These are phyloP conservation scores for Cucurbita maxima DNA, from an alignment of 306 rosid genomes.

Conservation along the genomic window DNA sequence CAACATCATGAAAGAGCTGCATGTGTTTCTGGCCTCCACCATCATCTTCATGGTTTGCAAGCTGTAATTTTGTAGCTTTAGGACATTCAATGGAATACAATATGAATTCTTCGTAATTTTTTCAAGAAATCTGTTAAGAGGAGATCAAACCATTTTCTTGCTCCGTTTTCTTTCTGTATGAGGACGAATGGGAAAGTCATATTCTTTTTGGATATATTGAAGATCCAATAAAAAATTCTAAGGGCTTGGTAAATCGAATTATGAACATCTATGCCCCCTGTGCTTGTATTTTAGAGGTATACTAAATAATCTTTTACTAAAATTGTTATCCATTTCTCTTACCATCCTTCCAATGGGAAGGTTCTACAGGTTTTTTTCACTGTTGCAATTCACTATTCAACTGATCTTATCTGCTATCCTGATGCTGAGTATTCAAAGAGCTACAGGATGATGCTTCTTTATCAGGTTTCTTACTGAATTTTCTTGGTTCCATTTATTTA, in stretches of 20 bases:
- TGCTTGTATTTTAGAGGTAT: no score
- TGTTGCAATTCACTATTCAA: background rate
- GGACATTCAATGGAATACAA: background rate
- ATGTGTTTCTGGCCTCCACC: background rate
- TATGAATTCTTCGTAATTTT: background rate
- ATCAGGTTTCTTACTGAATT: background rate
- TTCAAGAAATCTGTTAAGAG: background rate
- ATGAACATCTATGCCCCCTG: background rate
- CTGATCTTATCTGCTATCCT: background rate
- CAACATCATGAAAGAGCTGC: constrained; percentile 23
- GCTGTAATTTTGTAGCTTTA: constrained; percentile 2
- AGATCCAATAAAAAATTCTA: background rate
- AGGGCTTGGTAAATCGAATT: background rate
- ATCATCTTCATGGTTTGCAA: background rate
- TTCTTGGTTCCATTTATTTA: background rate
- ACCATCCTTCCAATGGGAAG: background rate
- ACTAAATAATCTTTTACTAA: background rate
- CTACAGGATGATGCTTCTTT: background rate
- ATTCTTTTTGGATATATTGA: background rate
- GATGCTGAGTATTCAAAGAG: background rate
- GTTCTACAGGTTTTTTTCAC: background rate
- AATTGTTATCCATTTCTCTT: background rate
- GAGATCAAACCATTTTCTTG: background rate
- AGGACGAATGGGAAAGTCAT: background rate
- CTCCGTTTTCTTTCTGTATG: background rate